These are phyloP conservation scores for Teunomyces pallodes DNA, from an alignment of 805 yeast genomes.

Conservation along the genomic window DNA sequence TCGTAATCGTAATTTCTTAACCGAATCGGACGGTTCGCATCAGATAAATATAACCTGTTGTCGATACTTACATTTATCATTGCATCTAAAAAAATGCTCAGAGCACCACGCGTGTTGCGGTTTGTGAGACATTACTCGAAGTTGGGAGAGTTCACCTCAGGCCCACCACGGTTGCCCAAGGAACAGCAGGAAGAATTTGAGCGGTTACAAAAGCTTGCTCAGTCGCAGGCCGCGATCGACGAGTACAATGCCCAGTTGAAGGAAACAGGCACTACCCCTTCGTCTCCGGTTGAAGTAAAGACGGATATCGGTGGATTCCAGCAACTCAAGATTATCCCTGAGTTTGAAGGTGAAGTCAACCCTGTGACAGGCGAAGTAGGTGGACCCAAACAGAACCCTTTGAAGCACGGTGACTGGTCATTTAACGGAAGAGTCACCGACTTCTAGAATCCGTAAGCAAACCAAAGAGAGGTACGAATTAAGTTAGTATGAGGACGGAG, in stretches of 20 bases:
- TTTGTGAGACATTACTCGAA: conserved; percentile 1
- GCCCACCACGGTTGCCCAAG: conserved; percentile 73
- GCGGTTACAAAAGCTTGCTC: conserved; percentile 74
- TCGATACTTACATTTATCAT: not conserved
- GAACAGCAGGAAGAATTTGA: conserved; percentile 93
- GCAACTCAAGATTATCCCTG: conserved; percentile 78
- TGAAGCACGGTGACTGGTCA: conserved; percentile 79
- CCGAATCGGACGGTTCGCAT: too few species aligned
- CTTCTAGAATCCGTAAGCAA: conserved; percentile 45
- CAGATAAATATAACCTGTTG: not conserved
- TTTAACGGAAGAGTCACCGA: conserved; percentile 97
- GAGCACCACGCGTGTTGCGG: not conserved
- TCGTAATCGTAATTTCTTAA: not conserved
- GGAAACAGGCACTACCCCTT: conserved; percentile 22
- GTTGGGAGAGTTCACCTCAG: conserved; percentile 21
- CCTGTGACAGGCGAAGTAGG: conserved; percentile 95
- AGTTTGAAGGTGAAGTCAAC: conserved; percentile 90
- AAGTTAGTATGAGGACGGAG: not conserved
- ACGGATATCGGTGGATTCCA: conserved; percentile 61
- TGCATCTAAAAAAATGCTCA: too few species aligned
- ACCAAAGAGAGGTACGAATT: not conserved
- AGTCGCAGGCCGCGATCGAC: conserved; percentile 73
- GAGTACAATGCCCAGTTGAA: conserved; percentile 56
- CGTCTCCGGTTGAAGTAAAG: conserved; percentile 3
- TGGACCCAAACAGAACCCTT: conserved; percentile 97